Evolutionary conservation across 768 basidiomycete species (phyloP).

Genomic region (Trametes maxima): DNA sequence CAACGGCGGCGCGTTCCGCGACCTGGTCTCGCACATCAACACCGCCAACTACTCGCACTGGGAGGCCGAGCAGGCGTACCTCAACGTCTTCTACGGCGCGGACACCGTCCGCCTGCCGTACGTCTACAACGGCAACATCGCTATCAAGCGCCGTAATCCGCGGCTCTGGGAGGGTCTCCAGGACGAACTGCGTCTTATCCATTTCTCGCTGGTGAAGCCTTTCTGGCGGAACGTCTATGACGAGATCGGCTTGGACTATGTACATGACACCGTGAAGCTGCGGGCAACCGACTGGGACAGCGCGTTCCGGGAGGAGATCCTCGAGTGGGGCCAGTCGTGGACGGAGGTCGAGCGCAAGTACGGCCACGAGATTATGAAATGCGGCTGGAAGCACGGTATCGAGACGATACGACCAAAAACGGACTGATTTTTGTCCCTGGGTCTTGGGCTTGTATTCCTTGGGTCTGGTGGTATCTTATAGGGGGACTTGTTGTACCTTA

Average conservation of each 20-base stretch:
- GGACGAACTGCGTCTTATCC: slow-evolving; percentile 38
- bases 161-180: slow-evolving; percentile 36
- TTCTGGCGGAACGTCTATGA: slow-evolving; percentile 13
- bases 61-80: slow-evolving; percentile 42
- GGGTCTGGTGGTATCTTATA: background rate
- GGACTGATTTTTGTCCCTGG: background rate
- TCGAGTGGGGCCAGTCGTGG: slow-evolving; percentile 38
- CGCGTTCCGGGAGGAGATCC: slow-evolving; percentile 34
- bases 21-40: slow-evolving; percentile 35
- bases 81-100: slow-evolving; percentile 41
- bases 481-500: background rate
- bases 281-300: slow-evolving; percentile 25
- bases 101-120: slow-evolving; percentile 38
- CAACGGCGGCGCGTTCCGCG: slow-evolving; percentile 28
- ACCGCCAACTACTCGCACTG: slow-evolving; percentile 33
- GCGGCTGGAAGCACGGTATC: slow-evolving; percentile 8
- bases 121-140: slow-evolving; percentile 43
- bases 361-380: slow-evolving; percentile 1
- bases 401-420: background rate
- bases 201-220: slow-evolving; percentile 39
- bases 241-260: slow-evolving; percentile 25
- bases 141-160: slow-evolving; percentile 35
- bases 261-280: slow-evolving; percentile 22
- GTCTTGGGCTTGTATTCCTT: background rate
- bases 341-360: slow-evolving; percentile 27